A percentile compares a stretch with the other conserved stretches of the same genome.
Conservation (phyloP, 2,329 filamentous ascomycete species). For the Ophiocordyceps sinensis region DNA sequence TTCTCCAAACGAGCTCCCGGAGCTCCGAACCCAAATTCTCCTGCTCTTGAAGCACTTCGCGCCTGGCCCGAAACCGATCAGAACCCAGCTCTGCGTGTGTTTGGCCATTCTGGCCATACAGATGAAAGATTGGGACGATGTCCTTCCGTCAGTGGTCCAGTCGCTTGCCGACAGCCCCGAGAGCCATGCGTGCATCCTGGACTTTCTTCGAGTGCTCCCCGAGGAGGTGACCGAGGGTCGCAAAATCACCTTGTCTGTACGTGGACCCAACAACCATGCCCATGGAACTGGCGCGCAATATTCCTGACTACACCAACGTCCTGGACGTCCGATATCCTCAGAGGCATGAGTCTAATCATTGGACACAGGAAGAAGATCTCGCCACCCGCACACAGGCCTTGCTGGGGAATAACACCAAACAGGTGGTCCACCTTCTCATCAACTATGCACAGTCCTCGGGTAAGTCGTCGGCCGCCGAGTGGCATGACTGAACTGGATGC, state of each 20-base stretch:
- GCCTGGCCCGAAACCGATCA: constrained; percentile 66
- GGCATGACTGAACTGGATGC: not conserved
- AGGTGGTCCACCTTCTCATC: constrained; percentile 75
- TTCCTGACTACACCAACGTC: constrained; percentile 15
- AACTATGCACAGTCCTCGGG: constrained; percentile 87
- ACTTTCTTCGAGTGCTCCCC: constrained; percentile 91
- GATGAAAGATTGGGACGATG: constrained; percentile 92
- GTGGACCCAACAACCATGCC: constrained; percentile 44
- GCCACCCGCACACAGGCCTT: constrained; percentile 73
- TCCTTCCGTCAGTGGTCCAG: constrained; percentile 66
- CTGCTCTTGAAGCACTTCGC: constrained; percentile 69
- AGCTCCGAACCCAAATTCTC: constrained; percentile 73
- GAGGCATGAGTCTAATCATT: constrained; percentile 21
- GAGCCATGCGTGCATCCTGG: constrained; percentile 76
- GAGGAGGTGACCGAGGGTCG: constrained; percentile 98
- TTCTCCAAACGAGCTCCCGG: constrained; percentile 55
- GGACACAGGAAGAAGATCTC: constrained; percentile 85
- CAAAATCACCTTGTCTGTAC: constrained; percentile 98
- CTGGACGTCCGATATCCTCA: constrained; percentile 21
- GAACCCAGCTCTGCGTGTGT: constrained; percentile 89
- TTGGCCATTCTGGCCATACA: constrained; percentile 90
- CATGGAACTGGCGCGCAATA: constrained; percentile 24
- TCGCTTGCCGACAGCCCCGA: constrained; percentile 62
- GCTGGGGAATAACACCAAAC: constrained; percentile 75
- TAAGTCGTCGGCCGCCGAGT: constrained; percentile 27